Evolutionary conservation across 208 protist genomes (phyloP), one percentile per base, ranked within the genome.

Genomic region (Kentomonas sorsogonicus): DNA sequence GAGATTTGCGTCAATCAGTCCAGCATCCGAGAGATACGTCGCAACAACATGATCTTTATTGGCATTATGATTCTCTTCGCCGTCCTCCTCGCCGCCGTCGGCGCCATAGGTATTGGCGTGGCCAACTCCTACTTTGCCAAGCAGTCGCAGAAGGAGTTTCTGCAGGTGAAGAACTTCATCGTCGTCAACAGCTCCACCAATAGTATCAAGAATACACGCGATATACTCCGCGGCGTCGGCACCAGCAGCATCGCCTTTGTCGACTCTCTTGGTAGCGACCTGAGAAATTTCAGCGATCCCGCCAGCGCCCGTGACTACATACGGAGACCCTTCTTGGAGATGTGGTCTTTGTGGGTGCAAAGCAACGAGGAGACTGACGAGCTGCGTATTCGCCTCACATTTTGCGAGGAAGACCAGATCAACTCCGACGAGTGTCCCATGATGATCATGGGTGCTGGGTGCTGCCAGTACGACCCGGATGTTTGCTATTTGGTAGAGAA

Each of bases 121-220:
- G 65, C 75, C 18, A 77, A 72, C 43, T 52, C 55, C 13, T 48
- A 69, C 43, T 86, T 68, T 47, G 56, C 47, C n/a, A 69, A 64
- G 25, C 13, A 47, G 26, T 59, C 60, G n/a, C 60, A 69, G 27
- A 60, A 54, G 25, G 38, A 38, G 11, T 33, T 56, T 26, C 44
- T 77, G 3, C 40, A 55, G 40, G 15, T 51, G 18, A 70, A 72
- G 16, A 79, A 79, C 33, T 43, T 45, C 29, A 53, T 74, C 31
- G 62, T 81, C 13, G 61, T 86, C 20, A 86, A 78, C 62, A 76
- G 67, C 61, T 79, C 73, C 10, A n/a, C n/a, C n/a, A n/a, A n/a
- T n/a, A n/a, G n/a, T n/a, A n/a, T n/a, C n/a, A n/a, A n/a, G n/a
- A n/a, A n/a, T n/a, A n/a, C n/a, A n/a, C n/a, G n/a, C n/a, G 29